Conservation (phyloP, 2,329 filamentous ascomycete species). For the Ophiostoma sp. region DNA sequence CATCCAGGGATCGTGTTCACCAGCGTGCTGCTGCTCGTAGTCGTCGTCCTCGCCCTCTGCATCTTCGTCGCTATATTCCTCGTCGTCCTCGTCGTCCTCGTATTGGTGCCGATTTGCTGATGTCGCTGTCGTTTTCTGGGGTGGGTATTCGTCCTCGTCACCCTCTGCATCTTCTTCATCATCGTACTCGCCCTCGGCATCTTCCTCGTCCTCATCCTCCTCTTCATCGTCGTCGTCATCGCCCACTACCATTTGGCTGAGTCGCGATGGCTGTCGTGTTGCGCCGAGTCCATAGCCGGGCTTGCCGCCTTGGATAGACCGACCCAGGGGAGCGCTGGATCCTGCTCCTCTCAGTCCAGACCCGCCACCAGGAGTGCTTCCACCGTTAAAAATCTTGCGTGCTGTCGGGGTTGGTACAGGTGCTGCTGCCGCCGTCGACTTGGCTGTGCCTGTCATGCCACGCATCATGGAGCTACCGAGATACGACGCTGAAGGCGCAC, state of each 20-base stretch:
- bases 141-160: slow-evolving; percentile 29
- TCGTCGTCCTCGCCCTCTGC: slow-evolving; percentile 36
- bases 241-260: slow-evolving; percentile 43
- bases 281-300: slow-evolving; percentile 11
- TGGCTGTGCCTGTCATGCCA: slow-evolving; percentile 28
- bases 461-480: slow-evolving; percentile 51
- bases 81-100: slow-evolving; percentile 26
- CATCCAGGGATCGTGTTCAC: slow-evolving; percentile 24
- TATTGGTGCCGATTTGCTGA: slow-evolving; percentile 1
- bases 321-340: slow-evolving; percentile 38
- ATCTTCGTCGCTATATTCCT: slow-evolving; percentile 37
- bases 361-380: background rate
- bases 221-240: slow-evolving; percentile 39
- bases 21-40: slow-evolving; percentile 26
- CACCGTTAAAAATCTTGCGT: slow-evolving; percentile 22
- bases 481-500: slow-evolving; percentile 51
- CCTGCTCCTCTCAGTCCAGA: slow-evolving; percentile 23
- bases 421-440: slow-evolving; percentile 8
- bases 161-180: slow-evolving; percentile 36
- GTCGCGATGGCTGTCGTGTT: slow-evolving; percentile 42
- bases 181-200: slow-evolving; percentile 38
- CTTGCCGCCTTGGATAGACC: slow-evolving; percentile 38
- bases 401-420: slow-evolving; percentile 12
- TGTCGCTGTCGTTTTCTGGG: background rate
- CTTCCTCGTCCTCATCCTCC: slow-evolving; percentile 37